Evolutionary conservation across 208 protist species (phyloP).

Genomic region (Wallacemonas sp.): DNA sequence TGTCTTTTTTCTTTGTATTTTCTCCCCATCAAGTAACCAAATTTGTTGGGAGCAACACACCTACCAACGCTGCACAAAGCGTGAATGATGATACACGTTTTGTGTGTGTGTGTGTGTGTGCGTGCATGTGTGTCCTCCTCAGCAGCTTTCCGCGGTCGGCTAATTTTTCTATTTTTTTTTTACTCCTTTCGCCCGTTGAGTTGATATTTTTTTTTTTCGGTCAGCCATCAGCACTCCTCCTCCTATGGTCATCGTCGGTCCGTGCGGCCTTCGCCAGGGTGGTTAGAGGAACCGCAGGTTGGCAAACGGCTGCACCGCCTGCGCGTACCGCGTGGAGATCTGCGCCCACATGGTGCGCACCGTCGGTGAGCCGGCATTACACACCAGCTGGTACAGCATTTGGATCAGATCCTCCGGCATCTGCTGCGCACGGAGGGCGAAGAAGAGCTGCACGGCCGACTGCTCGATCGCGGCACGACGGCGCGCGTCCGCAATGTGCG

Average conservation of each 20-base stretch:
- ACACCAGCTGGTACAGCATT: constrained; percentile 49
- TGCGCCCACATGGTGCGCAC: constrained; percentile 48
- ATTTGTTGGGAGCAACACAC: too few relatives aligned
- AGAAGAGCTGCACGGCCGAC: constrained; percentile 56
- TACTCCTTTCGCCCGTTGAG: background rate
- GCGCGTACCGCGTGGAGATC: constrained; percentile 38
- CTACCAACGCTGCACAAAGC: too few relatives aligned
- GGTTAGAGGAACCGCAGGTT: constrained; percentile 70
- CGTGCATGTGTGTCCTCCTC: background rate
- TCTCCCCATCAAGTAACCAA: too few relatives aligned
- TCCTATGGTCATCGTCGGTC: background rate
- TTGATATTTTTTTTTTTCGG: constrained; percentile 1
- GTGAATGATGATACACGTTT: background rate
- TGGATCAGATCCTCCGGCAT: constrained; percentile 52
- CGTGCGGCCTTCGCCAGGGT: background rate
- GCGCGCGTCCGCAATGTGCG: constrained; percentile 39
- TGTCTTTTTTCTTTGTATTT: too few relatives aligned
- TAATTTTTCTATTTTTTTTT: background rate
- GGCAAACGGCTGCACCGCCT: constrained; percentile 48
- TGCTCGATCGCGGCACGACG: constrained; percentile 49
- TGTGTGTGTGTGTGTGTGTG: constrained; percentile 14
- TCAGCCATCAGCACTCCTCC: background rate
- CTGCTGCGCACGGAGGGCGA: constrained; percentile 38
- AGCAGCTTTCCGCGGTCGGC: background rate
- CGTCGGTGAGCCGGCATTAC: constrained; percentile 36